A percentile compares a stretch with the other conserved stretches of the same genome.
Evolutionary conservation across 768 basidiomycete species (phyloP).

Genomic region (Lepiota venenata): DNA sequence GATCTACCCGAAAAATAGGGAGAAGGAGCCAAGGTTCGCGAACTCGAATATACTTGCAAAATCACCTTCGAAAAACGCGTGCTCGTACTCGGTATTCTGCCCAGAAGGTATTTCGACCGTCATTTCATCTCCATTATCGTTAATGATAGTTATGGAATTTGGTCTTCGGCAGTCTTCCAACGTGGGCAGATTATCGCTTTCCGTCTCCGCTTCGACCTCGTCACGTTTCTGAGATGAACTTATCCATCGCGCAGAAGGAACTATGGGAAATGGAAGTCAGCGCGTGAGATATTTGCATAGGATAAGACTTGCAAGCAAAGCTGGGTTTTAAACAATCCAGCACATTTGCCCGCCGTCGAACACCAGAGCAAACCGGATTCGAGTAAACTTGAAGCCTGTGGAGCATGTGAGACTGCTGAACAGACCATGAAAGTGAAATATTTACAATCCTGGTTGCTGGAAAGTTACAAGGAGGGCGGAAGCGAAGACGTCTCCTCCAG

Average conservation of each 20-base stretch:
- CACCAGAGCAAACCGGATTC: not conserved
- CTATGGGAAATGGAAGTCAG: not conserved
- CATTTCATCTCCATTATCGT: not conserved
- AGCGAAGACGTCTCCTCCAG: conserved; percentile 1
- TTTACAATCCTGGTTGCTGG: conserved; percentile 3
- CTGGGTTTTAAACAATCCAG: conserved; percentile 1
- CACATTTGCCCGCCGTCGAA: not conserved
- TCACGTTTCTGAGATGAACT: not conserved
- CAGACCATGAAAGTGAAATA: not conserved
- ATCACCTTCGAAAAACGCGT: conserved; percentile 1
- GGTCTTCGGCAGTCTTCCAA: conserved; percentile 3
- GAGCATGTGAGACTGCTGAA: not conserved
- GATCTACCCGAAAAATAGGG: too few relatives aligned
- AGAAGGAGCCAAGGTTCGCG: not conserved
- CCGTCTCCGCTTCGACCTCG: not conserved
- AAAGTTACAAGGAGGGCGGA: conserved; percentile 1
- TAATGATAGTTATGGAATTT: not conserved
- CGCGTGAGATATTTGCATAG: not conserved
- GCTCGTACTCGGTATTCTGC: conserved; percentile 6
- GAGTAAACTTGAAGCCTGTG: not conserved
- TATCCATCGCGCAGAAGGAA: not conserved
- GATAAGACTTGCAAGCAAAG: conserved; percentile 3
- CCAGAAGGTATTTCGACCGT: conserved; percentile 2
- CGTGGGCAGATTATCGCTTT: not conserved
- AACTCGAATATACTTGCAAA: not conserved